These are phyloP conservation scores for Metschnikowia drakensbergensis DNA, from an alignment of 805 yeast species.

Conservation along the genomic window DNA sequence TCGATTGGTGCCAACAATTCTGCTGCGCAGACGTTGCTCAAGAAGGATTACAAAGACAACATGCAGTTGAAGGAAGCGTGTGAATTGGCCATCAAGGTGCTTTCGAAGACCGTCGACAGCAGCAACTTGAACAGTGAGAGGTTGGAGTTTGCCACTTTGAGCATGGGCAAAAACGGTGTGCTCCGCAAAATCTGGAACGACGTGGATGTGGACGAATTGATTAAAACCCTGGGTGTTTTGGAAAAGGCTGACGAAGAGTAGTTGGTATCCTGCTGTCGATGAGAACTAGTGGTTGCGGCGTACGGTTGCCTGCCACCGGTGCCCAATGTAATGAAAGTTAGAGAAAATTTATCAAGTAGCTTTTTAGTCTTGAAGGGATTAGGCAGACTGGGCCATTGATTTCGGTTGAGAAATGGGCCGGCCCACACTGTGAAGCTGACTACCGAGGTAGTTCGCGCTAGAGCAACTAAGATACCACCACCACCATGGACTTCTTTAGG, in stretches of 20 bases:
- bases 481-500: conserved; percentile 22
- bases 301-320: background rate
- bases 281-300: background rate
- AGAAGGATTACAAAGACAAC: conserved; percentile 91
- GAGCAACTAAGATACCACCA: background rate
- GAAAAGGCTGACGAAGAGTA: conserved; percentile 29
- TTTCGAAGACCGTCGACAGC: conserved; percentile 91
- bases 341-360: background rate
- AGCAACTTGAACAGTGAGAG: conserved; percentile 83
- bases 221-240: conserved; percentile 68
- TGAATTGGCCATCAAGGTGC: conserved; percentile 83
- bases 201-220: conserved; percentile 65
- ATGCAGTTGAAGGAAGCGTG: conserved; percentile 70
- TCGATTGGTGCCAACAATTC: conserved; percentile 94
- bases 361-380: background rate
- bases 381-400: background rate
- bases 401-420: too few relatives aligned
- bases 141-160: conserved; percentile 83
- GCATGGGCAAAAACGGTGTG: conserved; percentile 51
- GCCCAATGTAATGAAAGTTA: background rate
- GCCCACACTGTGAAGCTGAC: too few relatives aligned
- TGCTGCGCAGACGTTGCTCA: conserved; percentile 91
- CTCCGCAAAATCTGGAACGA: conserved; percentile 77
- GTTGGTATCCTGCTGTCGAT: background rate
- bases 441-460: background rate